These are phyloP conservation scores for Lagerstroemia speciosa DNA, from an alignment of 345 rosid genomes.

Conservation along the genomic window DNA sequence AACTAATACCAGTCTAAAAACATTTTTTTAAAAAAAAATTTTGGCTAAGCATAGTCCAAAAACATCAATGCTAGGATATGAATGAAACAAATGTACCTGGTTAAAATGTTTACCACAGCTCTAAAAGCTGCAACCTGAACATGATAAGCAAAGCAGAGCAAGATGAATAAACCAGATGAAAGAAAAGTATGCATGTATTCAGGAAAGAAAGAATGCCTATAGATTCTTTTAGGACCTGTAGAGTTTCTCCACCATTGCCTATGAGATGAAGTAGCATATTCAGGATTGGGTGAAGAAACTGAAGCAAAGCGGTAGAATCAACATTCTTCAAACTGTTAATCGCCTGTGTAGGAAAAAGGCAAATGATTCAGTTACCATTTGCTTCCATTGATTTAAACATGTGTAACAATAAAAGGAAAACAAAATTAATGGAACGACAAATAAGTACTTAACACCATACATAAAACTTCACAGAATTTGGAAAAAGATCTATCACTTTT, in stretches of 20 bases:
- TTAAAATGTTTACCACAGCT: constrained; percentile 96
- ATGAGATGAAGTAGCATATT: constrained; percentile 99
- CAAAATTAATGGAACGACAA: not conserved
- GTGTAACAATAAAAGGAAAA: not conserved
- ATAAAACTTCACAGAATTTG: not conserved
- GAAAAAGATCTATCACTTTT: not conserved
- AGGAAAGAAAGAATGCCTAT: not conserved
- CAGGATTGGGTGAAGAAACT: constrained; percentile 92
- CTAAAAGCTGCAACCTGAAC: constrained; percentile 98
- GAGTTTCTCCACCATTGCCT: constrained; percentile 99
- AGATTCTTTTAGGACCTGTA: constrained; percentile 58
- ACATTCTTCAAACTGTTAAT: constrained; percentile 97
- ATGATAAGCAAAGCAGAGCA: constrained; percentile 16
- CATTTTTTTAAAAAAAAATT: too few relatives aligned
- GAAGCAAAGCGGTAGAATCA: constrained; percentile 93
- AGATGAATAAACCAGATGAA: constrained; percentile 14
- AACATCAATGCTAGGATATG: not conserved
- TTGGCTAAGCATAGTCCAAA: too few relatives aligned
- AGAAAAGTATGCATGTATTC: constrained; percentile 1
- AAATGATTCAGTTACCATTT: not conserved
- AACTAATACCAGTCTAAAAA: too few relatives aligned
- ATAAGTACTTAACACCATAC: not conserved
- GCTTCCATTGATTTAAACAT: not conserved
- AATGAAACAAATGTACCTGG: constrained; percentile 44
- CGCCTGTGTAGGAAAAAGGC: constrained; percentile 44